Evolutionary conservation across 768 basidiomycete genomes (phyloP).

Genomic region (Leccinum arenicola): DNA sequence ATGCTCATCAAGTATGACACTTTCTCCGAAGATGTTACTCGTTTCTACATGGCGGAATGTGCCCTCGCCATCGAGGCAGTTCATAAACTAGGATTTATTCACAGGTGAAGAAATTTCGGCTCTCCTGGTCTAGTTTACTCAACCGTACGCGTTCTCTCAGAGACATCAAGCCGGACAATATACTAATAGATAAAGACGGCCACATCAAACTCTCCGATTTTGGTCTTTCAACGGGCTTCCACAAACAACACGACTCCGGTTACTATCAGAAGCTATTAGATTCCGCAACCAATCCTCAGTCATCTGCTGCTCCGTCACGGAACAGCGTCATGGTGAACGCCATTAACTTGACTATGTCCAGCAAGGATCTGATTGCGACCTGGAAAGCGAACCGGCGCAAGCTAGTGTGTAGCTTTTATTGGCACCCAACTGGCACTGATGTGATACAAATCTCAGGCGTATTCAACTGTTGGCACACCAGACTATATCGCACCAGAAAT

Average conservation of each 20-base stretch:
- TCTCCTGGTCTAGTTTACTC: not conserved
- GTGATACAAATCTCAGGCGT: conserved; percentile 56
- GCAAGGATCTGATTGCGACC: conserved; percentile 90
- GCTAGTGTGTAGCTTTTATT: conserved; percentile 52
- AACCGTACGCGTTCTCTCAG: conserved; percentile 38
- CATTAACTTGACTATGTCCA: conserved; percentile 94
- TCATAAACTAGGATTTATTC: conserved; percentile 95
- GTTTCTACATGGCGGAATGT: conserved; percentile 99
- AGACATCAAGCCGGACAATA: conserved; percentile 99
- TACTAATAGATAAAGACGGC: conserved; percentile 84
- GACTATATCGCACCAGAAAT: conserved; percentile 98
- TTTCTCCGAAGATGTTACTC: conserved; percentile 95
- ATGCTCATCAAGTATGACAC: conserved; percentile 99
- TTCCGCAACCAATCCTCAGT: conserved; percentile 45
- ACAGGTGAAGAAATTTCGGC: conserved; percentile 56
- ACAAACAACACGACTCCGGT: conserved; percentile 93
- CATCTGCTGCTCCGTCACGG: conserved; percentile 50
- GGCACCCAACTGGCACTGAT: conserved; percentile 1
- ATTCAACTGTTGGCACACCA: conserved; percentile 96
- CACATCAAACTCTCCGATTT: conserved; percentile 99
- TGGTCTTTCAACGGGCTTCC: conserved; percentile 98
- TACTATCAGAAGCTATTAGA: conserved; percentile 93
- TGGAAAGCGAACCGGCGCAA: conserved; percentile 99
- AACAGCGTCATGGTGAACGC: conserved; percentile 98
- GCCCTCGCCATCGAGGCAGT: conserved; percentile 97